These are phyloP conservation scores for Trichoderma endophyticum DNA, from an alignment of 2,329 filamentous ascomycete species.

Conservation along the genomic window DNA sequence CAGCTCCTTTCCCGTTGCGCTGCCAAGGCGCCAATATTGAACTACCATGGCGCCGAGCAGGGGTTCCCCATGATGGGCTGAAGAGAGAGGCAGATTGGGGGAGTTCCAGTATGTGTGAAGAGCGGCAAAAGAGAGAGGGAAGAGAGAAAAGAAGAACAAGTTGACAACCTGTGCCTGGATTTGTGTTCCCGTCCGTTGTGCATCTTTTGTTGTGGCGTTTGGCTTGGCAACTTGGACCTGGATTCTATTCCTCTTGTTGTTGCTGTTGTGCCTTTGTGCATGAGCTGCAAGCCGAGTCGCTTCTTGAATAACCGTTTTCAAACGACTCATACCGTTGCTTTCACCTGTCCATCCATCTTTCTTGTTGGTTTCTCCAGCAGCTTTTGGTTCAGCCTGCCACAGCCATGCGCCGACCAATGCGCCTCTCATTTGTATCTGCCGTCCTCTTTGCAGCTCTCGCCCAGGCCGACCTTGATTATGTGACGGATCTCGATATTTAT, in stretches of 20 bases:
- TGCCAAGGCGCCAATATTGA: constrained; percentile 9
- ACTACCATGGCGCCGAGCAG: constrained; percentile 1
- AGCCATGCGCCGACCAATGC: constrained; percentile 9
- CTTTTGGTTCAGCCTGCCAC: not conserved
- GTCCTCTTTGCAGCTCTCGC: not conserved
- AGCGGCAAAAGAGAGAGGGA: not conserved
- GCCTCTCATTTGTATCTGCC: not conserved
- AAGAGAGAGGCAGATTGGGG: not conserved
- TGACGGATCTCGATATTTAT: constrained; percentile 44
- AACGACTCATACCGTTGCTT: not conserved
- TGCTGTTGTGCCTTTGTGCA: not conserved
- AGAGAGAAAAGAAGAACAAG: not conserved
- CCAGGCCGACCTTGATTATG: constrained; percentile 36
- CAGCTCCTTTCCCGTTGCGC: not conserved
- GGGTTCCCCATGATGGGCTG: constrained; percentile 15
- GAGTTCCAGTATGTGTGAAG: not conserved
- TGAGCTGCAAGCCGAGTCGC: not conserved
- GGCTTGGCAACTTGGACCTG: not conserved
- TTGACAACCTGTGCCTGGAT: not conserved
- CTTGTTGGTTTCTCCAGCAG: no score
- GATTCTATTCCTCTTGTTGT: not conserved
- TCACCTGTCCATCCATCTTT: not conserved
- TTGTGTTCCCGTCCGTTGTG: not conserved
- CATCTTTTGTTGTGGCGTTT: not conserved
- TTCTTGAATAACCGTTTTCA: not conserved